Evolutionary conservation across 148 eudicot species (phyloP).

Genomic region (Fagopyrum tataricum): DNA sequence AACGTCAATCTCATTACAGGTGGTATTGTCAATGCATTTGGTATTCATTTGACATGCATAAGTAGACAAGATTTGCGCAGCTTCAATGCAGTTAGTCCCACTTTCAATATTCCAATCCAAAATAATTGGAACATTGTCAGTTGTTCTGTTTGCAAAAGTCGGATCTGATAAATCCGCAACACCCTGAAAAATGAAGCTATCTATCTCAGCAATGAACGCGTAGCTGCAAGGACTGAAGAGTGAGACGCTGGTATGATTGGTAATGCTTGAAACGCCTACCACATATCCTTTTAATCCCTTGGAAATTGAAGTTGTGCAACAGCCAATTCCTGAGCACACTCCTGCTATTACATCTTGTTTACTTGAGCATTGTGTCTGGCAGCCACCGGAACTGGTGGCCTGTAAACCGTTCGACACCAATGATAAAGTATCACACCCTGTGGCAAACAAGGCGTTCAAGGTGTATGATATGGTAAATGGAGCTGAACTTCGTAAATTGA

Average conservation of each 20-base stretch:
- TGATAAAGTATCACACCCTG: constrained; percentile 19
- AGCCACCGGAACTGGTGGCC: constrained; percentile 12
- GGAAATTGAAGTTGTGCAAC: constrained; percentile 17
- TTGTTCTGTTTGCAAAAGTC: not conserved
- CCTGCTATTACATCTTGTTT: constrained; percentile 12
- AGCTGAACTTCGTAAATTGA: not conserved
- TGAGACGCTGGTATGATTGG: not conserved
- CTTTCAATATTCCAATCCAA: constrained; percentile 20
- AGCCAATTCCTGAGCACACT: constrained; percentile 21
- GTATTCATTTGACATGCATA: constrained; percentile 35
- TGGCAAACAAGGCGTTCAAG: constrained; percentile 14
- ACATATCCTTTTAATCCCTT: not conserved
- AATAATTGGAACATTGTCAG: constrained; percentile 15
- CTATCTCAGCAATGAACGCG: constrained; percentile 17
- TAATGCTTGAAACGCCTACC: not conserved
- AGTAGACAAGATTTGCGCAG: constrained; percentile 10
- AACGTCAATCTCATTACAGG: constrained; percentile 23
- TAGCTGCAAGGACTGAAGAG: constrained; percentile 14
- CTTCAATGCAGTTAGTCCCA: constrained; percentile 19
- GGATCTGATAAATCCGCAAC: constrained; percentile 12
- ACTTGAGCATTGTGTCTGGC: constrained; percentile 17
- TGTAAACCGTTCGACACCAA: not conserved
- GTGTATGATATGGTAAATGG: constrained; percentile 17
- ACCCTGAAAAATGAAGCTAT: constrained; percentile 15
- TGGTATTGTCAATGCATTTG: too few relatives aligned